Evolutionary conservation across 331 rosid genomes (phyloP).

Genomic region (Prunus yedoensis): DNA sequence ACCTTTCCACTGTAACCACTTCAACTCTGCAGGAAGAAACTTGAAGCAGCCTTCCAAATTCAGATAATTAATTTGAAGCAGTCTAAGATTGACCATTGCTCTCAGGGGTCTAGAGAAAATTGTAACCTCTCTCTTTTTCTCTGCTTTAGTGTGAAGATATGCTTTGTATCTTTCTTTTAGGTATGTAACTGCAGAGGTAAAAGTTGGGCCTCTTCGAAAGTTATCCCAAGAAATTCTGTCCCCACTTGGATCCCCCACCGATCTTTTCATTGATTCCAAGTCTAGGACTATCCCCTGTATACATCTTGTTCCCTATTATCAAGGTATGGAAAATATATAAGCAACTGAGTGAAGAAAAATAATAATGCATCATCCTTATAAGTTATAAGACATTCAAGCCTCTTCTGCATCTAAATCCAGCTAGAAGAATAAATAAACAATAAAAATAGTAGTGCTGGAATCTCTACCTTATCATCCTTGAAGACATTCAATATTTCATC

Average conservation of each 20-base stretch:
- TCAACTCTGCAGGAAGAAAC: conserved; percentile 46
- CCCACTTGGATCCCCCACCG: conserved; percentile 23
- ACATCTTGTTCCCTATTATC: conserved; percentile 2
- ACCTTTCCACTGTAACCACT: conserved; percentile 68
- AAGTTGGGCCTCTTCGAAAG: conserved; percentile 25
- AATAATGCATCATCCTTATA: no score
- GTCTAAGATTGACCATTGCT: conserved; percentile 42
- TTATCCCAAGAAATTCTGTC: conserved; percentile 38
- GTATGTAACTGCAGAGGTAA: conserved; percentile 24
- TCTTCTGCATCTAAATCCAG: neutral
- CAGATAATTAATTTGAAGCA: conserved; percentile 55
- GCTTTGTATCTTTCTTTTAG: conserved; percentile 33
- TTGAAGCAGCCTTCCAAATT: conserved; percentile 41
- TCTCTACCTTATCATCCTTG: conserved; percentile 35
- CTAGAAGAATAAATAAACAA: neutral
- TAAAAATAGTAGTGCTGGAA: neutral
- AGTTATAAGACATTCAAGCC: neutral
- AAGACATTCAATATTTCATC: conserved; percentile 43
- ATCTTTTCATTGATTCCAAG: conserved; percentile 22
- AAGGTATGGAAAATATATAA: neutral
- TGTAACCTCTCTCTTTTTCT: conserved; percentile 22
- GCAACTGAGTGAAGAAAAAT: neutral
- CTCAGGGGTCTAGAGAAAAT: conserved; percentile 38
- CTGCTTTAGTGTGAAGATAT: conserved; percentile 21
- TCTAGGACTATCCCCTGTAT: conserved; percentile 41